Conservation (phyloP, 2,329 filamentous ascomycete species). For the Verticillium klebahnii region DNA sequence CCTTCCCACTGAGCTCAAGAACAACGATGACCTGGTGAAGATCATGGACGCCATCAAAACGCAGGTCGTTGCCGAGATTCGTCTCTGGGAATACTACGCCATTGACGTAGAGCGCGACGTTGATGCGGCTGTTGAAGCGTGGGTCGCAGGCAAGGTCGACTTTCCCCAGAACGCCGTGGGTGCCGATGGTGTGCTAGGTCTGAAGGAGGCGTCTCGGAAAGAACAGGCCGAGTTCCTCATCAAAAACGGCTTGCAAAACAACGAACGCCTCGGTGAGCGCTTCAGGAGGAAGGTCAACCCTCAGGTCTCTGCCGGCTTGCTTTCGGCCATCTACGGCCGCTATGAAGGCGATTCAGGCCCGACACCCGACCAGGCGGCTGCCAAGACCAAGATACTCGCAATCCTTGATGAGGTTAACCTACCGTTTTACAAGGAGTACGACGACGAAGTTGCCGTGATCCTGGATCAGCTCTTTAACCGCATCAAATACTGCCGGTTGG, state of each 20-base stretch:
- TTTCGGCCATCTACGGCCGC: slow-evolving; percentile 64
- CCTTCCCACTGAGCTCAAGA: slow-evolving; percentile 70
- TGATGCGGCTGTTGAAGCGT: slow-evolving; percentile 64
- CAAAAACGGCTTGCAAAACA: slow-evolving; percentile 64
- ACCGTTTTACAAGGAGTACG: slow-evolving; percentile 87
- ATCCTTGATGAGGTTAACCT: slow-evolving; percentile 83
- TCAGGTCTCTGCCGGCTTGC: slow-evolving; percentile 61
- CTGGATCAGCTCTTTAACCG: slow-evolving; percentile 90
- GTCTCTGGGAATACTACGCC: slow-evolving; percentile 91
- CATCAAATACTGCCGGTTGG: slow-evolving; percentile 91
- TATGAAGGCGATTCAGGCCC: slow-evolving; percentile 49
- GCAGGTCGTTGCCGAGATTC: slow-evolving; percentile 70
- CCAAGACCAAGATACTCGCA: slow-evolving; percentile 50
- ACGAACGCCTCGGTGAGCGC: slow-evolving; percentile 73
- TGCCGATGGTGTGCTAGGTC: slow-evolving; percentile 37
- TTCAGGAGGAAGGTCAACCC: slow-evolving; percentile 70
- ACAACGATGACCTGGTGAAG: slow-evolving; percentile 65
- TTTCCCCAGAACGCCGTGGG: slow-evolving; percentile 41
- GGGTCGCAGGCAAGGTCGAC: slow-evolving; percentile 57
- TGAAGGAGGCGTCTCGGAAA: slow-evolving; percentile 39
- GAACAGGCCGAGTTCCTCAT: slow-evolving; percentile 59
- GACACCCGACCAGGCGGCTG: slow-evolving; percentile 44
- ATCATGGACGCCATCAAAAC: slow-evolving; percentile 84
- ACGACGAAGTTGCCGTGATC: slow-evolving; percentile 75
- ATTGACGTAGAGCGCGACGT: slow-evolving; percentile 72